Evolutionary conservation across 306 rosid species (phyloP).

Genomic region (Spatholobus suberectus): DNA sequence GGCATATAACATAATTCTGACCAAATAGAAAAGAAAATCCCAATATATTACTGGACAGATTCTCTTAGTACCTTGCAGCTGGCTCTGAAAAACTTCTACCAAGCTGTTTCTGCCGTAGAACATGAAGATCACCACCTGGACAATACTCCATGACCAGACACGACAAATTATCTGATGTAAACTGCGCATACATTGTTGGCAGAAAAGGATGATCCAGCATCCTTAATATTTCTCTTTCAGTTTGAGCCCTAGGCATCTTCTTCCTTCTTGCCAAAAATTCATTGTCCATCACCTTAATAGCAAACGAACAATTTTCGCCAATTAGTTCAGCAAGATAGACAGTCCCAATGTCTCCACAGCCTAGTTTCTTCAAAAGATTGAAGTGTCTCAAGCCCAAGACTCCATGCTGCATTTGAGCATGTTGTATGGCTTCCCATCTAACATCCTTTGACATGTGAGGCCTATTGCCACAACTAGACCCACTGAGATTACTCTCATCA

Average conservation of each 20-base stretch:
- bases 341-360: conserved; percentile 99
- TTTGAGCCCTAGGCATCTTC: conserved; percentile 98
- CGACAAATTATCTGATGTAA: conserved; percentile 91
- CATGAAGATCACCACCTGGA: conserved; percentile 99
- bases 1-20: neutral
- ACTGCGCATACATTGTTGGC: conserved; percentile 89
- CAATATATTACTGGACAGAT: conserved; percentile 3
- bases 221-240: conserved; percentile 95
- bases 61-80: conserved; percentile 75
- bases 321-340: conserved; percentile 94
- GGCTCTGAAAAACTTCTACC: conserved; percentile 87
- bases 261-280: conserved; percentile 95
- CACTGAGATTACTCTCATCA: conserved; percentile 86
- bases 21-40: conserved; percentile 28
- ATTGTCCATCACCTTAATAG: conserved; percentile 98
- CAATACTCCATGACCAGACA: conserved; percentile 97
- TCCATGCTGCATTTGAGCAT: conserved; percentile 73
- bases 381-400: conserved; percentile 81
- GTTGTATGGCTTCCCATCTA: conserved; percentile 90
- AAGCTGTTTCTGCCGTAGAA: conserved; percentile 90
- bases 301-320: conserved; percentile 82
- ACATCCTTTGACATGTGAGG: conserved; percentile 99
- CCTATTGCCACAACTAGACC: conserved; percentile 88
- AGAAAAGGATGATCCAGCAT: conserved; percentile 99
- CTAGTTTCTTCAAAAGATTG: conserved; percentile 96